Base-by-base conservation (phyloP, 1,139 yeast genomes). In the Meyerozyma smithsonii region DNA sequence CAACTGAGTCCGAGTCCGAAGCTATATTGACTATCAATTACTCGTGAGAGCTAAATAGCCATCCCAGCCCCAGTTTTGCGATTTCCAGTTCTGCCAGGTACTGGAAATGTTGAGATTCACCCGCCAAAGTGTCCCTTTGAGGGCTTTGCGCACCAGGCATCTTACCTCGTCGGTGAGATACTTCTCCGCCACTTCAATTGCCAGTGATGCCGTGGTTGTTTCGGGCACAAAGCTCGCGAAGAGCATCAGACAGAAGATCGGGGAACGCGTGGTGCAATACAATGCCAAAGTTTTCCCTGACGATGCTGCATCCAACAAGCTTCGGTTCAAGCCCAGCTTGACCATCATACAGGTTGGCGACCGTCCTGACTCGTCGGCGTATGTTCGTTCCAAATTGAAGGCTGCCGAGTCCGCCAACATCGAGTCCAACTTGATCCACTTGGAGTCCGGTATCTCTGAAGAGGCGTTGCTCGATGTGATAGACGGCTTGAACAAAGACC, bases 321-420 rank as follows among this genome's bases (percentile, higher is more conserved):
- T 69, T 43, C 62, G 58, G 41, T 84, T 82, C 59, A 63, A 66
- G 40, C 92, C 94, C 26, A 72, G 72, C 38, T 69, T 84, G 49
- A 78, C 83, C 37, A 83, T 84, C 46, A 68, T 84, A 44, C 94
- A 84, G 60, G 86, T 84, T 35, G 94, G 94, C 40, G 64, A 69
- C 26, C 72, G 90, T 52, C 87, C 89, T 6, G 94, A 84, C 54
- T 83, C 92, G 1, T 74, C 86, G 0, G 82, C 88, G 1, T 84
- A 84, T 58, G 92, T 84, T 32, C 73, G 81, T 43, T 80, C 85
- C 69, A 84, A 84, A 56, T 63, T 82, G 43, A 83, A 81, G 58
- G 87, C 90, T 5, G 86, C 89, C 17, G 64, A 72, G 32, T 81
- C 81, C 33, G 79, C 87, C 37, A 83, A 83, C 46, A 79, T 84